A percentile compares a stretch with the other conserved stretches of the same genome.
These are phyloP conservation scores for Plantago rigida DNA, from an alignment of 305 asterid genomes.

Conservation along the genomic window DNA sequence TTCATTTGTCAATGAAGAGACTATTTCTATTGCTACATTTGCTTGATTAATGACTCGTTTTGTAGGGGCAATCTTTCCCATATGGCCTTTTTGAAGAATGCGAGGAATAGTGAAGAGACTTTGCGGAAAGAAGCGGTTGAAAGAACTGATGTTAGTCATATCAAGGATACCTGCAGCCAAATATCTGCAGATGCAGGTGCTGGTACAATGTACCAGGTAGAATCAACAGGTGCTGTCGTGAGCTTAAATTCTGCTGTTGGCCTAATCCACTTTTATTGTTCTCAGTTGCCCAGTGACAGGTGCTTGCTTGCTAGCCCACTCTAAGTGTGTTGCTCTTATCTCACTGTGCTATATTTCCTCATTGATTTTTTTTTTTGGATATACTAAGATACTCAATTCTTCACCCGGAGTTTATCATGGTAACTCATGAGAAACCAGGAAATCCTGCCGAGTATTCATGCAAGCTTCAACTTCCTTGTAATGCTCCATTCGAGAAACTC, in stretches of 20 bases:
- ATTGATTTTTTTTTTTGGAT: slow-evolving; percentile 14
- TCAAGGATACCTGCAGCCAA: slow-evolving; percentile 54
- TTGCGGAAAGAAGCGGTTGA: slow-evolving; percentile 96
- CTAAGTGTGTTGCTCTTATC: slow-evolving; percentile 10
- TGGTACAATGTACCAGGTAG: slow-evolving; percentile 73
- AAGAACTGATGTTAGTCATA: slow-evolving; percentile 95
- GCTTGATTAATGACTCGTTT: slow-evolving; percentile 26
- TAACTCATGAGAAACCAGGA: slow-evolving; percentile 75
- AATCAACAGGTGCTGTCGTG: slow-evolving; percentile 99
- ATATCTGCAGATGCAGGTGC: slow-evolving; percentile 51
- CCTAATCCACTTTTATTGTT: slow-evolving; percentile 92
- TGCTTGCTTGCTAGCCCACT: slow-evolving; percentile 28
- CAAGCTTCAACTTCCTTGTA: slow-evolving; percentile 98
- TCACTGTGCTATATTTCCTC: slow-evolving; percentile 11
- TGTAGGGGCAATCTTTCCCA: slow-evolving; percentile 83
- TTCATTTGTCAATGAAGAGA: slow-evolving; percentile 18
- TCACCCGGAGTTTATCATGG: slow-evolving; percentile 93
- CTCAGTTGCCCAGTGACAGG: slow-evolving; percentile 99
- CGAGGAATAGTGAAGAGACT: slow-evolving; percentile 95
- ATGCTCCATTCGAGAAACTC: slow-evolving; percentile 92
- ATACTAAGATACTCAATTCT: slow-evolving; percentile 77
- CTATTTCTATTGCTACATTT: slow-evolving; percentile 16
- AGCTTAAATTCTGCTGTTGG: slow-evolving; percentile 99
- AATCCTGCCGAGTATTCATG: slow-evolving; percentile 79
- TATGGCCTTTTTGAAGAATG: slow-evolving; percentile 81